A percentile compares a stretch with the other conserved stretches of the same genome.
Conservation (phyloP, 805 yeast species). For the Kazachstania psychrophila region DNA sequence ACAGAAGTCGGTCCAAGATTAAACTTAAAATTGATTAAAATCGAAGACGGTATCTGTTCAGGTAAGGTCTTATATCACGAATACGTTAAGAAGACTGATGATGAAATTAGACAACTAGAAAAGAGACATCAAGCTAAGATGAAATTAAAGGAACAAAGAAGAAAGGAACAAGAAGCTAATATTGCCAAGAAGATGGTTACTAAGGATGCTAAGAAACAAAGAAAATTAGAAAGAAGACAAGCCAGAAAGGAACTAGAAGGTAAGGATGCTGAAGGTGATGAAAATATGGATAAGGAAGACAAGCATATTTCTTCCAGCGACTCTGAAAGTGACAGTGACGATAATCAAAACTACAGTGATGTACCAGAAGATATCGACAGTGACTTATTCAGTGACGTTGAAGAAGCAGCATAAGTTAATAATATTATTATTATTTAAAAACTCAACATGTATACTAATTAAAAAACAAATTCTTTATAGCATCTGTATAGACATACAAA, state of each 20-base stretch:
- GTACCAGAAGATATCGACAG: conserved; percentile 40
- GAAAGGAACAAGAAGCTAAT: conserved; percentile 69
- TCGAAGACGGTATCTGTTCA: conserved; percentile 84
- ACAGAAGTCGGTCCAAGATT: conserved; percentile 92
- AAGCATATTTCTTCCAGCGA: conserved; percentile 30
- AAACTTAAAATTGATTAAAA: conserved; percentile 64
- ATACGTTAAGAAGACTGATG: conserved; percentile 49
- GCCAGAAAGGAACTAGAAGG: conserved; percentile 25
- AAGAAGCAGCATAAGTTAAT: conserved; percentile 13
- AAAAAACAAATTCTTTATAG: too few species aligned
- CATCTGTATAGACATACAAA: not conserved
- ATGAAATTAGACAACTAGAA: conserved; percentile 55
- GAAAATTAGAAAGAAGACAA: conserved; percentile 48
- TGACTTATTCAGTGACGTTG: conserved; percentile 39
- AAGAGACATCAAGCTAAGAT: conserved; percentile 53
- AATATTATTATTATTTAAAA: too few species aligned
- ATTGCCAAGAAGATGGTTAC: conserved; percentile 65
- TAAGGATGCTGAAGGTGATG: conserved; percentile 21
- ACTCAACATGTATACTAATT: too few species aligned
- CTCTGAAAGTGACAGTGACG: conserved; percentile 27
- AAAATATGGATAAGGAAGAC: conserved; percentile 10
- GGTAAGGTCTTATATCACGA: conserved; percentile 87
- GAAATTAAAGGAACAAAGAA: conserved; percentile 59
- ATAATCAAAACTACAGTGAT: conserved; percentile 30
- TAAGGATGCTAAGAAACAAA: conserved; percentile 62